Conservation (phyloP, 148 eudicot genomes). For the Vaccinium corymbosum region DNA sequence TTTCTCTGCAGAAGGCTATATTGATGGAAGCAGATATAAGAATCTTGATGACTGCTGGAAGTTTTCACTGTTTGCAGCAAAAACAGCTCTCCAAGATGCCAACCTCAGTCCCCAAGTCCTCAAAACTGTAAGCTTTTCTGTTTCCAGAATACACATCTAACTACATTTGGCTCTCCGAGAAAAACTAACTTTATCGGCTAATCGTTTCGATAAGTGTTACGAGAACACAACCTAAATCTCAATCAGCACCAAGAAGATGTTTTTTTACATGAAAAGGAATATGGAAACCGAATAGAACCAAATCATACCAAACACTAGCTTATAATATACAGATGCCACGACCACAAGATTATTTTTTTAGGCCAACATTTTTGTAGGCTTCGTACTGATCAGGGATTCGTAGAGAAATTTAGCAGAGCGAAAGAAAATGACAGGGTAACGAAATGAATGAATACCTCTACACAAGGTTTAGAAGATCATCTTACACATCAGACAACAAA, state of each 20-base stretch:
- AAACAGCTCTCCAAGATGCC: constrained; percentile 28
- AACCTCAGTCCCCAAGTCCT: constrained; percentile 23
- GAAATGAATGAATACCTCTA: too few species aligned
- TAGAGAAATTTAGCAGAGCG: background rate
- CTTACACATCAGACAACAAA: too few species aligned
- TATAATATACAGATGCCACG: too few species aligned
- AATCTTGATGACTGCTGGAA: constrained; percentile 20
- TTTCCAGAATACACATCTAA: background rate
- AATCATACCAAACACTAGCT: too few species aligned
- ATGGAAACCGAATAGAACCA: too few species aligned
- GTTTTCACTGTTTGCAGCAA: constrained; percentile 26
- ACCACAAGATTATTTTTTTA: too few species aligned
- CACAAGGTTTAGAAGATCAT: too few species aligned
- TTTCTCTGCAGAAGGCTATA: constrained; percentile 21
- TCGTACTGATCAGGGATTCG: background rate
- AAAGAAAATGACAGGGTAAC: background rate
- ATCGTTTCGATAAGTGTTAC: background rate
- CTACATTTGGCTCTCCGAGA: too few species aligned
- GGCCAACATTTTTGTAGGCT: too few species aligned
- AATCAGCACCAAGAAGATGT: background rate
- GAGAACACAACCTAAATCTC: background rate
- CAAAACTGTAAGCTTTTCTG: constrained; percentile 17
- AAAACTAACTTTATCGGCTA: background rate
- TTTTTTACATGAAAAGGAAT: background rate
- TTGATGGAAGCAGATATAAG: constrained; percentile 1